Base-by-base conservation (phyloP, 306 rosid species). In the Cercis canadensis region DNA sequence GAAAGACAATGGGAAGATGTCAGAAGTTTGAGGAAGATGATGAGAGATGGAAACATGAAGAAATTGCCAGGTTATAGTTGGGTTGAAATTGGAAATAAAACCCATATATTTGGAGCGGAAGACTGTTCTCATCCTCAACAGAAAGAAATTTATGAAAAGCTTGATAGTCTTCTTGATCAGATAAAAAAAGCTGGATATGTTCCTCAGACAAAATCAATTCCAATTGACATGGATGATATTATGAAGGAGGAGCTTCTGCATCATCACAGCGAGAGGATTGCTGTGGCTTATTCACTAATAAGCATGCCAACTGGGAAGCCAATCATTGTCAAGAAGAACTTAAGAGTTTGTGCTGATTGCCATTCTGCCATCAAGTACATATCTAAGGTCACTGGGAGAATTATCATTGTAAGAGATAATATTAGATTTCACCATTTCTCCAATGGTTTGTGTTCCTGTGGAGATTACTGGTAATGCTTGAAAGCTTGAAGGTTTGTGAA, bases 1-100 rank as follows among this genome's bases (percentile, higher is more conserved):
- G 82, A 78, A 57, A 61, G 63, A 17, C 81, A 72, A 45, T 83
- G 93, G 88, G 85, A 88, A 74, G 85, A 74, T 34, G 87, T 83
- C 17, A 72, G 83, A 69, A 68, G 55, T 34, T 73, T 76, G 62
- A 81, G 93, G 82, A 81, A 77, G 62, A 81, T 68, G 85, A 81
- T 83, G 70, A 83, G 63, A 68, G 69, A 81, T 50, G 68, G 62
- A 36, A 76, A 73, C 61, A 17, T 83, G 63, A 82, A 83, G 76
- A 85, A 83, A 76, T 69, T 81, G 62, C 87, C 84, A 3, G 87
- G 88, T 33, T 85, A 69, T 56, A 87, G 92, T 53, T 87, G 87
- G 88, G 86, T 83, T 67, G 90, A 88, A 8, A 69, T 71, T 61
- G 78, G 86, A 71, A 81, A 81, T 50, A 74, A 78, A 83, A 74